These are phyloP conservation scores for Paracoccidioides brasiliensis DNA, from an alignment of 2,329 filamentous ascomycete species.

Conservation along the genomic window DNA sequence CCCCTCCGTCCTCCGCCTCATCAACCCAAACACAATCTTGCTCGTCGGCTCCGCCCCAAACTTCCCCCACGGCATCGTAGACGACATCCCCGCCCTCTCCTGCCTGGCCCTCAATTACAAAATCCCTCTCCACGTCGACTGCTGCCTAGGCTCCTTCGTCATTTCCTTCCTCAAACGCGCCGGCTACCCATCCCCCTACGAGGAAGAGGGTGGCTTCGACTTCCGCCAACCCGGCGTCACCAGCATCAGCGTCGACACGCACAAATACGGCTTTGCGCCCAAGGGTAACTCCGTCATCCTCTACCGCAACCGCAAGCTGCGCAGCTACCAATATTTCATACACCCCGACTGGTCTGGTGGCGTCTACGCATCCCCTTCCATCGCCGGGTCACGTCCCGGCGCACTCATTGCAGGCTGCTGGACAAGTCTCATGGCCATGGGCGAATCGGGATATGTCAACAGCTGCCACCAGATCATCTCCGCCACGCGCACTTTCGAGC, in stretches of 20 bases:
- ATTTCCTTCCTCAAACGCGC: slow-evolving; percentile 83
- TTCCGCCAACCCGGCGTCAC: slow-evolving; percentile 91
- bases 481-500: slow-evolving; percentile 66
- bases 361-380: slow-evolving; percentile 84
- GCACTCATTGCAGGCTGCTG: slow-evolving; percentile 93
- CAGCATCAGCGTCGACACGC: slow-evolving; percentile 90
- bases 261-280: slow-evolving; percentile 97
- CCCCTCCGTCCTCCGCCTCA: slow-evolving; percentile 61
- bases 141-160: slow-evolving; percentile 91
- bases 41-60: slow-evolving; percentile 93
- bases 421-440: slow-evolving; percentile 79
- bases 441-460: slow-evolving; percentile 76
- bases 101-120: slow-evolving; percentile 66
- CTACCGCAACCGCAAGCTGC: slow-evolving; percentile 66
- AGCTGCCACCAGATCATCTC: slow-evolving; percentile 82
- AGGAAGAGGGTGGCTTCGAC: slow-evolving; percentile 71
- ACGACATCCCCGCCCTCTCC: slow-evolving; percentile 79
- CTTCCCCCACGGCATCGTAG: slow-evolving; percentile 96
- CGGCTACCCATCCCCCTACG: slow-evolving; percentile 53
- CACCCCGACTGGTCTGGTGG: slow-evolving; percentile 89
- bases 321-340: slow-evolving; percentile 92
- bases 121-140: slow-evolving; percentile 88
- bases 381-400: slow-evolving; percentile 83
- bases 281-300: slow-evolving; percentile 92
- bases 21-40: slow-evolving; percentile 88